Percentiles rank a stretch among this genome's conserved stretches.
Conservation (phyloP, 2,329 filamentous ascomycete genomes). For the Neonectria neomacrospora region DNA sequence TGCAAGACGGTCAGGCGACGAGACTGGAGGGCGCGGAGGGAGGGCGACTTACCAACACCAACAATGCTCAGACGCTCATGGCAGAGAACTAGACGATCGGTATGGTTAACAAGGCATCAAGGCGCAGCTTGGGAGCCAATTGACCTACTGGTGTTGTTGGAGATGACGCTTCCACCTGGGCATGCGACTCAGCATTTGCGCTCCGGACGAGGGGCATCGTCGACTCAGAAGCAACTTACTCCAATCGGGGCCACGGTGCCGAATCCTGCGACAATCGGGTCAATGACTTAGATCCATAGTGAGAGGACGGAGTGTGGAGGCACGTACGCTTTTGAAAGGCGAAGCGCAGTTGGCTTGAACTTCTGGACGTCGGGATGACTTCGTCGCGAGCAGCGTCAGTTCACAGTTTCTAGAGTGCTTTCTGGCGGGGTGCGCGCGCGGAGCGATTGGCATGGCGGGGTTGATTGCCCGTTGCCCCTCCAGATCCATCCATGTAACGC, state of each 20-base stretch:
- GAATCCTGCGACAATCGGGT: constrained; percentile 68
- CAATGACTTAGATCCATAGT: constrained; percentile 16
- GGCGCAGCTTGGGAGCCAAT: constrained; percentile 30
- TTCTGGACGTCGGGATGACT: constrained; percentile 93
- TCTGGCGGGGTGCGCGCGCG: constrained; percentile 33
- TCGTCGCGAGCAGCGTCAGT: constrained; percentile 34
- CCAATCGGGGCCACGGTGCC: constrained; percentile 98
- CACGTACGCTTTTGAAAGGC: constrained; percentile 90
- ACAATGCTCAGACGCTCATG: constrained; percentile 99
- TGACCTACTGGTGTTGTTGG: constrained; percentile 87
- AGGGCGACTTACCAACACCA: constrained; percentile 78
- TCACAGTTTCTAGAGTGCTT: constrained; percentile 15
- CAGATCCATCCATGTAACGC: constrained; percentile 41
- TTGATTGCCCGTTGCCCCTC: constrained; percentile 26
- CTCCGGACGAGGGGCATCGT: constrained; percentile 12
- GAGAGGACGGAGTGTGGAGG: neutral
- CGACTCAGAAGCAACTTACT: constrained; percentile 69
- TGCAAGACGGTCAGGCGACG: constrained; percentile 31
- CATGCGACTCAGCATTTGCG: constrained; percentile 47
- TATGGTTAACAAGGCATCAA: constrained; percentile 42
- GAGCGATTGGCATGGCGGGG: constrained; percentile 22
- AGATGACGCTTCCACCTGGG: constrained; percentile 85
- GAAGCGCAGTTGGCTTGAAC: constrained; percentile 94
- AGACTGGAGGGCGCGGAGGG: constrained; percentile 17
- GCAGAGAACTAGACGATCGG: constrained; percentile 75